Base-by-base conservation (phyloP, 2,329 filamentous ascomycete genomes). In the Scytalidium sp. region DNA sequence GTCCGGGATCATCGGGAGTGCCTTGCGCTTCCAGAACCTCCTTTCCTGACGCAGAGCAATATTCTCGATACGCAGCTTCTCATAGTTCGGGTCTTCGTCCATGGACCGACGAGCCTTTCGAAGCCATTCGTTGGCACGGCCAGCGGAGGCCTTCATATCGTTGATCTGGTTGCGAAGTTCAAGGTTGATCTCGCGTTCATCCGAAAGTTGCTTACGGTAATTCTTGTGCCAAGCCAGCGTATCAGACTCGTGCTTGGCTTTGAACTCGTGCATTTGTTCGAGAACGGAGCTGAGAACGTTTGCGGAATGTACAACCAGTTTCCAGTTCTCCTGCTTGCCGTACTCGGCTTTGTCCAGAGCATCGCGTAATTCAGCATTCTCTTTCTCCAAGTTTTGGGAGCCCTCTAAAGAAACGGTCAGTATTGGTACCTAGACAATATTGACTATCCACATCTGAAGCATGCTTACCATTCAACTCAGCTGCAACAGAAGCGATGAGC, bases 21-120 rank as follows among this genome's bases (percentile, higher is more conserved):
- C 83, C 72, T 85, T 75, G 40, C 83, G 72, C 67, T 85, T 85
- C 83, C 82, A 87, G 65, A 83, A 84, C 2, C 83, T 72, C 47
- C 84, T 61, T 65, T 85, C 80, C 63, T 84, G 81, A 3, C 78
- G 73, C 41, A 70, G 65, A 5, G 78, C 75, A 45, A 72, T 73
- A 43, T 76, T 74, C 36, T 81, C 72, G 3, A 83, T 75, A 3
- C 74, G 70, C 23, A 74, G 70, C 50, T 81, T 74, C 71, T 80
- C 79, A 19, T 77, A 70, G 32, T 69, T 67, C 55, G 76, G 72
- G 51, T 84, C 74, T 56, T 82, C 80, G 55, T 83, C 78, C 59
- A 81, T 78, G 47, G 70, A 71, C 41, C 74, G 70, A 46, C 82
- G 74, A 56, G 85, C 84, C 32, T 74, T 67, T 36, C 82, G 79